phyloP scores from a whole-genome alignment of 768 basidiomycete genomes.

The Pleurotus tuoliensis region DNA sequence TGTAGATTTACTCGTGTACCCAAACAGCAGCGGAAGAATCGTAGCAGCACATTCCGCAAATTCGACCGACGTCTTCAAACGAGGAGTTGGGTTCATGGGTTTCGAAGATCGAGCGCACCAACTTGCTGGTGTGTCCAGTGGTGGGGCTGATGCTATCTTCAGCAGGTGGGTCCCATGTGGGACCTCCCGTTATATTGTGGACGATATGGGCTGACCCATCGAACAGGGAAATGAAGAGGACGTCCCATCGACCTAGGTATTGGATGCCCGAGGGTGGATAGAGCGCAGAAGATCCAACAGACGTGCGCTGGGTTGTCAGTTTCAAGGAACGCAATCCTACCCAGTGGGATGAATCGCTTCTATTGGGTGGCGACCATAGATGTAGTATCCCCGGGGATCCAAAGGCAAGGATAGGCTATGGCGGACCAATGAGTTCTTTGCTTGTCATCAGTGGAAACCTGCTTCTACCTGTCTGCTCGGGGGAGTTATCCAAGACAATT shows the following conservation, averaged over 20 bases:
- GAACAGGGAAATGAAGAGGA: constrained; percentile 52
- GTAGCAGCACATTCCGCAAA: constrained; percentile 57
- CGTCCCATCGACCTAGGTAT: constrained; percentile 47
- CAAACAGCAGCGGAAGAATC: constrained; percentile 57
- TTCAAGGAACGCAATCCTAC: constrained; percentile 42
- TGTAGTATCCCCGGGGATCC: constrained; percentile 58
- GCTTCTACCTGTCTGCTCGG: constrained; percentile 30
- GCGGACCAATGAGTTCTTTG: too few species aligned
- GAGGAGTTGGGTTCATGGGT: constrained; percentile 39
- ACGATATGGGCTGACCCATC: constrained; percentile 73
- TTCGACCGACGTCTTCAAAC: constrained; percentile 51
- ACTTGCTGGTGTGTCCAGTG: constrained; percentile 43
- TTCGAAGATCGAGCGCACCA: constrained; percentile 47
- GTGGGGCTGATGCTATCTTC: constrained; percentile 22
- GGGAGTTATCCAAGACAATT: constrained; percentile 52
- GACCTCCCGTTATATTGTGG: constrained; percentile 44
- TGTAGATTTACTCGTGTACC: constrained; percentile 67
- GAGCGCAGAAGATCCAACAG: constrained; percentile 55
- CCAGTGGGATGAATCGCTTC: constrained; percentile 29
- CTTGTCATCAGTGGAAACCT: constrained; percentile 12
- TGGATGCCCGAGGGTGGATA: constrained; percentile 56
- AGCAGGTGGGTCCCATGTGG: constrained; percentile 30
- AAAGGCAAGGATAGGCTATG: constrained; percentile 54
- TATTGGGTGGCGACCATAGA: constrained; percentile 11
- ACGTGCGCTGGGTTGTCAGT: constrained; percentile 45